Evolutionary conservation across 495 filamentous ascomycete species (phyloP), one percentile per base, ranked within the genome.

Genomic region (Pseudoneurospora amorphoporcata): DNA sequence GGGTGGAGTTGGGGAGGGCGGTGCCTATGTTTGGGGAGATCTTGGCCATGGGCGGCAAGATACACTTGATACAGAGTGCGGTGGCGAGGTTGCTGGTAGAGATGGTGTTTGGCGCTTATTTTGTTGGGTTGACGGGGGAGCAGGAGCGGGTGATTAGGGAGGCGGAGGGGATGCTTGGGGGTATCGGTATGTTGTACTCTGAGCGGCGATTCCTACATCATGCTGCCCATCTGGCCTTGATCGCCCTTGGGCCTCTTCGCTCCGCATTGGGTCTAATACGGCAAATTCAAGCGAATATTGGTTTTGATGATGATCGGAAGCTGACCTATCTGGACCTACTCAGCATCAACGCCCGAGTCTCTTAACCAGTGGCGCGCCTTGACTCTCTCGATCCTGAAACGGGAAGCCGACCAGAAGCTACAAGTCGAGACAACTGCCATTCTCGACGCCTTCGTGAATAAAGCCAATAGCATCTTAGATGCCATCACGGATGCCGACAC

Each of bases 321-420:
- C 45, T 53, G 53, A 61, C 29, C 23, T 17, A 1, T 16, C 3
- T 29, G 53, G 53, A 0, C 12, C 16, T 9, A 42, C 32, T 1
- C 19, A 79, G 75, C 76, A 83, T 82, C 82, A 32, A 81, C 85
- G 12, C 75, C 78, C 19, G 87, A 86, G 69, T 78, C 82, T 39
- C 77, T 86, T n/a, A 87, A 86, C 79, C 82, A 86, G 76, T 88
- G 87, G 87, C 83, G 87, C 40, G 84, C 86, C 9, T 77, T 81
- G 69, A 88, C 86, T 8, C 82, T 88, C 14, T 78, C 83, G 8
- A 81, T 88, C 53, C 75, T 89, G 47, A 84, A 83, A 70, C 83
- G 83, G 71, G 85, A 85, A 65, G 79, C 81, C 65, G 75, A 72
- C 68, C 75, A 80, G 70, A 82, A 78, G 75, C 80, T 88, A 70